phyloP scores from a whole-genome alignment of 2,329 filamentous ascomycete genomes.

The Stagonosporopsis vannaccii region DNA sequence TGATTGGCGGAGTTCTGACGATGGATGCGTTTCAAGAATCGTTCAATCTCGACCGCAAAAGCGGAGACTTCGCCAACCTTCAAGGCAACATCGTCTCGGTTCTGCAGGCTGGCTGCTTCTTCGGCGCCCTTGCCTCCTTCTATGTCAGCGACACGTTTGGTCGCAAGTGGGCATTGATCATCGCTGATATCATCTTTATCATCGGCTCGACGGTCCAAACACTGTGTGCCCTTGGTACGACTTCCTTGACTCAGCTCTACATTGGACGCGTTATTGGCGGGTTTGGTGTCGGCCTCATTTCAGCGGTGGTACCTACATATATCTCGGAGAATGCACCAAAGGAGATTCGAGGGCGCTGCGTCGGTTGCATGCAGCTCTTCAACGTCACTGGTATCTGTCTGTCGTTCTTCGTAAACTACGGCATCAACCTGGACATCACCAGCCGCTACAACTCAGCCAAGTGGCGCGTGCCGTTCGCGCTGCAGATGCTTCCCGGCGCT shows the following conservation, averaged over 20 bases:
- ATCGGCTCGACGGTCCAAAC: conserved; percentile 53
- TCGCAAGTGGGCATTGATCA: conserved; percentile 51
- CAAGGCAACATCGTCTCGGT: conserved; percentile 56
- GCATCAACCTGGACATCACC: conserved; percentile 56
- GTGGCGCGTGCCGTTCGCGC: conserved; percentile 61
- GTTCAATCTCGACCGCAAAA: conserved; percentile 47
- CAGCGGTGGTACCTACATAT: conserved; percentile 54
- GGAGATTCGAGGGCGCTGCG: conserved; percentile 49
- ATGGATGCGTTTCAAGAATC: conserved; percentile 55
- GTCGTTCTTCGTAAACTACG: conserved; percentile 63
- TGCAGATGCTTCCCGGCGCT: conserved; percentile 61
- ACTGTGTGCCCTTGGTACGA: conserved; percentile 45
- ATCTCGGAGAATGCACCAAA: conserved; percentile 57
- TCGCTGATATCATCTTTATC: conserved; percentile 53
- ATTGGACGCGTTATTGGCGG: conserved; percentile 54
- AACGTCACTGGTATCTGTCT: conserved; percentile 58
- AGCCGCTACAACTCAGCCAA: conserved; percentile 53
- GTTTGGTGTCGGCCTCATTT: conserved; percentile 54
- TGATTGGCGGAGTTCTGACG: conserved; percentile 51
- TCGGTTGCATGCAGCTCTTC: conserved; percentile 51
- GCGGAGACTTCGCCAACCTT: conserved; percentile 47
- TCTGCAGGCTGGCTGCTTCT: conserved; percentile 55
- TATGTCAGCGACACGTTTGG: conserved; percentile 54
- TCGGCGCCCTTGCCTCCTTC: conserved; percentile 53
- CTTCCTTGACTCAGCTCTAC: conserved; percentile 50